phyloP scores from a whole-genome alignment of 768 basidiomycete species.

The Jaapia argillacea region DNA sequence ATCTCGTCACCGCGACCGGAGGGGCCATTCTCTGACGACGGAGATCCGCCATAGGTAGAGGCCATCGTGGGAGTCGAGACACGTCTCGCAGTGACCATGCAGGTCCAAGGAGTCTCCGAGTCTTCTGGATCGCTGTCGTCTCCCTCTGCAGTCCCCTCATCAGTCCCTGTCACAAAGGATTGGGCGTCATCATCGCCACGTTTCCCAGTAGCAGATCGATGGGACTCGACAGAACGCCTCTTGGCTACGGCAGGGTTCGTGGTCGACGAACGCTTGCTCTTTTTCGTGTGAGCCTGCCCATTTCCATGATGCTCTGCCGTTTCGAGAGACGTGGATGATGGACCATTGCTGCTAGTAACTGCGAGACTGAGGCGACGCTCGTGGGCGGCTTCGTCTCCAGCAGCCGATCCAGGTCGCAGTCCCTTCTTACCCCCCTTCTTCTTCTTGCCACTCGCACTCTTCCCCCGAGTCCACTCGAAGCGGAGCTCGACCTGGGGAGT shows the following conservation, averaged over 20 bases:
- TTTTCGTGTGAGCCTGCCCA: neutral
- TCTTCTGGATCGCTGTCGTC: conserved; percentile 93
- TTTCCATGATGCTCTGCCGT: neutral
- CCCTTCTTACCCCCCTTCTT: conserved; percentile 5
- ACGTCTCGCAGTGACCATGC: conserved; percentile 61
- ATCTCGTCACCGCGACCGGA: conserved; percentile 8
- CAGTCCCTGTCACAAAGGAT: neutral
- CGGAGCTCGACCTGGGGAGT: conserved; percentile 51
- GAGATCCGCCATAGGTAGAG: conserved; percentile 1
- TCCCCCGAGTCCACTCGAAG: conserved; percentile 59
- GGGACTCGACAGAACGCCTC: neutral
- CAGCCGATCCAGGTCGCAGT: neutral
- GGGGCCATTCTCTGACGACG: conserved; percentile 6
- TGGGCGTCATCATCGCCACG: neutral
- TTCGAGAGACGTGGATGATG: neutral
- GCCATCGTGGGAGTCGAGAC: conserved; percentile 13
- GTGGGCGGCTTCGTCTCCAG: neutral
- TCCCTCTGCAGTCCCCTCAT: conserved; percentile 29
- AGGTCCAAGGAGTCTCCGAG: conserved; percentile 94
- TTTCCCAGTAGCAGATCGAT: neutral
- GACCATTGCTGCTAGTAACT: neutral
- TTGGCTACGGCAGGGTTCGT: neutral
- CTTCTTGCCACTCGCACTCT: conserved; percentile 3
- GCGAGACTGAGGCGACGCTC: neutral
- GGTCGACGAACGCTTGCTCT: neutral